Evolutionary conservation across 768 basidiomycete species (phyloP), one percentile per base, ranked within the genome.

Genomic region (Mycena kentingensis): DNA sequence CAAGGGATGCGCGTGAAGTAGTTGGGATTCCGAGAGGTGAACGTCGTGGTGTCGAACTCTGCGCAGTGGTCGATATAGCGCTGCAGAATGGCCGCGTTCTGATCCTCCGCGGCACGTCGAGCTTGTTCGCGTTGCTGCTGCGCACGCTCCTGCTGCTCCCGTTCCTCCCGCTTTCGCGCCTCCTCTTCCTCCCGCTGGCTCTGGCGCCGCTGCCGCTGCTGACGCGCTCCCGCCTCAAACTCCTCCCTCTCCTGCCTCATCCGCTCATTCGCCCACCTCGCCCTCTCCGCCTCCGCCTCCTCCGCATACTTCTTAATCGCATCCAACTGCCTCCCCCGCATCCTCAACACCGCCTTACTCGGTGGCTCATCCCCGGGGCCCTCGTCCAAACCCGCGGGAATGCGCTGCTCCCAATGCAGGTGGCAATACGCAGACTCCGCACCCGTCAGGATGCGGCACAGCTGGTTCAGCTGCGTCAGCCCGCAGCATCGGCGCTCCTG

Each of bases 21-120:
- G 38, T 47, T 53, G 22, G 37, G 52, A n/a, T 53, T 44, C n/a
- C 26, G 21, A n/a, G 41, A 11, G 22, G 41, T 24, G 41, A 42
- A 42, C 8, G 41, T 42, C 13, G 13, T 8, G 7, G 18, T 18
- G 41, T 42, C 41, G 21, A 42, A 42, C 12, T 24, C 7, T 19
- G 41, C 25, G 41, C 13, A 6, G 22, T 27, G 6, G 6, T 42
- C 41, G 22, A 42, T 5, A 7, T 7, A 42, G 8, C 24, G 41
- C 19, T 42, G 19, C 7, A 42, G 22, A 24, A 42, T 8, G 24
- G 12, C 41, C 5, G 25, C 5, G 8, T 32, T 8, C 31, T 32
- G 31, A 8, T 32, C 10, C 31, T 32, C 31, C 31, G 10, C 8
- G 31, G 8, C 31, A 8, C 31, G 31, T 10, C 37, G 37, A 10